These are phyloP conservation scores for Catharanthus roseus DNA, from an alignment of 257 asterid genomes.

Conservation along the genomic window DNA sequence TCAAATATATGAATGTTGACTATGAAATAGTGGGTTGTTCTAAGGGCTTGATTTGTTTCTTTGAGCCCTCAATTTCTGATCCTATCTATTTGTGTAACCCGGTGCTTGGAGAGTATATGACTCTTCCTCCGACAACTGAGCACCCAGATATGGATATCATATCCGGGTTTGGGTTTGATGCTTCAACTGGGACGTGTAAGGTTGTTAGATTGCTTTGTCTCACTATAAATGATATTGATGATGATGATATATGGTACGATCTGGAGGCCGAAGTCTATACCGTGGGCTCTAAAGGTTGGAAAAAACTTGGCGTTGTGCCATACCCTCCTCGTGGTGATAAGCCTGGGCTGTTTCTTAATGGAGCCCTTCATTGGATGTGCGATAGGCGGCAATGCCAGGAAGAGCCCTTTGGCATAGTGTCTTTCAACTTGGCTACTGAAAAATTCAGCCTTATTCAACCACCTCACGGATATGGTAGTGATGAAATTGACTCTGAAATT, in stretches of 20 bases:
- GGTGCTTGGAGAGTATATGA: constrained; percentile 11
- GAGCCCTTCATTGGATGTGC: constrained; percentile 9
- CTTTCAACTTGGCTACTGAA: not conserved
- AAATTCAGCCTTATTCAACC: constrained; percentile 1
- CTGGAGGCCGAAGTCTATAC: constrained; percentile 5
- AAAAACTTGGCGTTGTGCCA: not conserved
- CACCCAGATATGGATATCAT: constrained; percentile 6
- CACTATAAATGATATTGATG: not conserved
- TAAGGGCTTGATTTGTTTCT: constrained; percentile 11
- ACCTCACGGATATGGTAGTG: not conserved
- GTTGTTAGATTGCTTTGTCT: not conserved
- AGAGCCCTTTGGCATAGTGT: constrained; percentile 5
- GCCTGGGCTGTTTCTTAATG: constrained; percentile 7
- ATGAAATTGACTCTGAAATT: not conserved
- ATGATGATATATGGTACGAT: not conserved
- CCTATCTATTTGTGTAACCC: constrained; percentile 10
- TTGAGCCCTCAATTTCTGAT: constrained; percentile 7
- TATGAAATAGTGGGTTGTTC: constrained; percentile 12
- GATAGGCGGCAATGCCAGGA: constrained; percentile 1
- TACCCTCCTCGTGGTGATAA: constrained; percentile 8
- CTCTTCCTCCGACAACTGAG: not conserved
- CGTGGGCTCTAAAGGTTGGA: constrained; percentile 6
- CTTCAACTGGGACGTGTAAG: not conserved
- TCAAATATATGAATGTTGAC: not conserved
- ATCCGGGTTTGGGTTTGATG: constrained; percentile 15